These are phyloP conservation scores for Eragrostis curvula DNA, from an alignment of 176 grass and related monocot genomes.

Conservation along the genomic window DNA sequence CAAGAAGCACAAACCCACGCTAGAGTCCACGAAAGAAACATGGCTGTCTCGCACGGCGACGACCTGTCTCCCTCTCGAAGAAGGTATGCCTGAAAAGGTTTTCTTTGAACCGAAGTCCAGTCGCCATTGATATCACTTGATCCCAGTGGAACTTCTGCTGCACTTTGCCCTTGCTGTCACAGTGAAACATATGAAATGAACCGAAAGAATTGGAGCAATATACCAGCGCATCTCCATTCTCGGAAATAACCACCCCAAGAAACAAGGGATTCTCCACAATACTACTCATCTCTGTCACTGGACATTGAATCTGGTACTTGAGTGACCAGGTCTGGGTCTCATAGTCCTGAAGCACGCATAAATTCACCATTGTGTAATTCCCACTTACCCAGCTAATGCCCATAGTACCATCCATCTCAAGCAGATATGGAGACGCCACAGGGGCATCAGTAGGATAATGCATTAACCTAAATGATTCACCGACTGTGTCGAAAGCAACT, in stretches of 20 bases:
- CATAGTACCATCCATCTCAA: neutral
- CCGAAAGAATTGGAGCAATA: no score
- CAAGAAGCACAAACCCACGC: neutral
- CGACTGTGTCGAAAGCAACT: neutral
- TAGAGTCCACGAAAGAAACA: neutral
- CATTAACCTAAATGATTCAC: neutral
- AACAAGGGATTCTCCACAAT: neutral
- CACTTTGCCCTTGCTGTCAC: slow-evolving; percentile 25
- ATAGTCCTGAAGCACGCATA: slow-evolving; percentile 5
- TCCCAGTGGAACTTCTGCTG: neutral
- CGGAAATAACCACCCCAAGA: neutral
- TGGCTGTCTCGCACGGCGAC: neutral
- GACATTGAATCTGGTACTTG: neutral
- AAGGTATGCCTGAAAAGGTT: slow-evolving; percentile 15
- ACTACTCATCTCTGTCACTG: neutral
- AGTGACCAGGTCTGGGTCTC: slow-evolving; percentile 4
- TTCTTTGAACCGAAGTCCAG: neutral
- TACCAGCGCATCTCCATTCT: neutral
- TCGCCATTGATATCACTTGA: neutral
- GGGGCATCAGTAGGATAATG: neutral
- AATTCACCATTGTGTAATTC: neutral
- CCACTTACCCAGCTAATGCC: neutral
- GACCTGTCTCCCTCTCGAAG: neutral
- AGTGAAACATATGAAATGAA: neutral
- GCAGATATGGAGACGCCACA: neutral